Percentiles rank a stretch among this genome's conserved stretches.
Conservation (phyloP, 177 flowering plant species). For the Telopea speciosissima region DNA sequence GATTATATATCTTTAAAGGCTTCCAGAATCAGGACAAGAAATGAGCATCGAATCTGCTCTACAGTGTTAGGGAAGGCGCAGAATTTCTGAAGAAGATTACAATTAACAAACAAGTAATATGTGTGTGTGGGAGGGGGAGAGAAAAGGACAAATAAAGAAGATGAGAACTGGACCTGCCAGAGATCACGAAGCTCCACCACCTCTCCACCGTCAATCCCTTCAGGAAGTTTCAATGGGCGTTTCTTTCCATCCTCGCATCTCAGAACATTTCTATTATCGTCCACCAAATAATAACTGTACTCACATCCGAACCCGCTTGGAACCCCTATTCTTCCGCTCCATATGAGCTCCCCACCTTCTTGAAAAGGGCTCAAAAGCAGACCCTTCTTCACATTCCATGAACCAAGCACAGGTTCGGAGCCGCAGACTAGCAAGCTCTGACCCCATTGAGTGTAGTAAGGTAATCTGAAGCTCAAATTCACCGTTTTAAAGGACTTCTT, state of each 20-base stretch:
- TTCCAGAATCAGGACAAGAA: not conserved
- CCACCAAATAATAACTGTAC: conserved; percentile 87
- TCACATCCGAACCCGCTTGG: conserved; percentile 52
- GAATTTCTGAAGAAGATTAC: not conserved
- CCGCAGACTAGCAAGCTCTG: conserved; percentile 78
- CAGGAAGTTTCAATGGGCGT: conserved; percentile 49
- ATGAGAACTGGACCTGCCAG: conserved; percentile 64
- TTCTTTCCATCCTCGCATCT: conserved; percentile 81
- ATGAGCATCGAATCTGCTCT: not conserved
- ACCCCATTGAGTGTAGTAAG: conserved; percentile 91
- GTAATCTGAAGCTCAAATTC: conserved; percentile 61
- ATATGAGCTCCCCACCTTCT: conserved; percentile 64
- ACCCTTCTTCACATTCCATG: conserved; percentile 85
- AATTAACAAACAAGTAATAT: not conserved
- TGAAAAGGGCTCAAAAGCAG: conserved; percentile 54
- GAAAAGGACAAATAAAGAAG: not conserved
- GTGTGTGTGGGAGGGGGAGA: not conserved
- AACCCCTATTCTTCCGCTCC: conserved; percentile 58
- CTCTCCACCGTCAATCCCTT: conserved; percentile 46
- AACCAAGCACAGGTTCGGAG: conserved; percentile 71
- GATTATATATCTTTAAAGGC: not conserved
- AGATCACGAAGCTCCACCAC: conserved; percentile 70
- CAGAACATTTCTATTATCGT: conserved; percentile 50
- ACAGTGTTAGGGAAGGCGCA: not conserved
- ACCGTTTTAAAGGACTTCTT: conserved; percentile 40